Evolutionary conservation across 2,329 filamentous ascomycete species (phyloP).

Genomic region (Colletotrichum theobromicola): DNA sequence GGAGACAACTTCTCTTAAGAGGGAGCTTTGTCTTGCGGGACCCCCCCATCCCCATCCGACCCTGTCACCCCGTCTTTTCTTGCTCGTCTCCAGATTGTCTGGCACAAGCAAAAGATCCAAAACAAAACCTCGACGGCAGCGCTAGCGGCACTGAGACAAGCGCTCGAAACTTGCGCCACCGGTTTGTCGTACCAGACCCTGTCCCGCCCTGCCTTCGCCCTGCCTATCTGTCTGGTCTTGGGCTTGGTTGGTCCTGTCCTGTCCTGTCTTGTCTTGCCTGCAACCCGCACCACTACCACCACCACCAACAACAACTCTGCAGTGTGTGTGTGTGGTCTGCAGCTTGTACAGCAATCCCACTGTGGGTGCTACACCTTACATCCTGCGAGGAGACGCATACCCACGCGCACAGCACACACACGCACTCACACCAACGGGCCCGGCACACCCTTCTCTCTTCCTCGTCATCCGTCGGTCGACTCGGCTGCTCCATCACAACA

Average conservation of each 20-base stretch:
- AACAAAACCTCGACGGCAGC: neutral
- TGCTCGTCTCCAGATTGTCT: neutral
- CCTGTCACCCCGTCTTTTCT: neutral
- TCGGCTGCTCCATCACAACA: slow-evolving; percentile 3
- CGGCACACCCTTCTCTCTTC: neutral
- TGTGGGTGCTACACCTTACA: neutral
- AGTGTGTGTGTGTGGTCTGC: neutral
- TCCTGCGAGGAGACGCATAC: neutral
- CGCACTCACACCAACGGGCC: neutral
- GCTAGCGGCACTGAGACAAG: slow-evolving; percentile 11
- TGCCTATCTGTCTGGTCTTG: neutral
- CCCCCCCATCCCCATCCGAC: neutral
- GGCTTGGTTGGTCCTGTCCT: neutral
- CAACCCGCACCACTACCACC: slow-evolving; percentile 1
- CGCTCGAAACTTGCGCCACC: slow-evolving; percentile 11
- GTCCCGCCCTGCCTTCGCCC: neutral
- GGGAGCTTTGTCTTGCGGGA: neutral
- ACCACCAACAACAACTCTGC: neutral
- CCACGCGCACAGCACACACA: neutral
- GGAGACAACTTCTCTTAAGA: neutral
- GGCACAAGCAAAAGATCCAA: neutral
- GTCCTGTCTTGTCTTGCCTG: neutral
- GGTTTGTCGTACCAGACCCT: slow-evolving; percentile 5
- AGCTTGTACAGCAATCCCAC: neutral
- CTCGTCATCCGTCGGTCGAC: neutral